Base-by-base conservation (phyloP, 306 rosid species). In the Ochetophila trinervis region DNA sequence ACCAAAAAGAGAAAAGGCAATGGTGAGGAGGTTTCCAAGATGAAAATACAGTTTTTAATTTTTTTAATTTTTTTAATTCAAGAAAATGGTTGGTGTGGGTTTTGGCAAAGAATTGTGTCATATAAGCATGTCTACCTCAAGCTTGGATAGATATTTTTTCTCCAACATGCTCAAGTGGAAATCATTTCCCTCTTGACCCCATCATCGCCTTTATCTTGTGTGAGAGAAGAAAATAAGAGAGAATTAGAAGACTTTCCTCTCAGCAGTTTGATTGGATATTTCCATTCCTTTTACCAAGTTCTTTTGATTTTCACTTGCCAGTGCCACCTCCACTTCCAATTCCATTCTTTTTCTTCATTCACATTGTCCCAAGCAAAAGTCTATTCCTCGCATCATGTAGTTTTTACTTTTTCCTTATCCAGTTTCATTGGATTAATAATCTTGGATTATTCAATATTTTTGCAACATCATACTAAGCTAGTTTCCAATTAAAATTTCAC, bases 101-200 rank as follows among this genome's bases (percentile, higher is more conserved):
- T 59, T 60, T 60, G 69, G 6, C 47, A 23, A 23, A 58, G 42
- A 57, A 66, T 42, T 53, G 48, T 11, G 47, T 22, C 40, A 48
- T 47, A 19, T 32, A 52, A 35, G 63, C 70, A 32, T 57, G 55
- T 40, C 57, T 42, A 50, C 47, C n/a, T 52, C 21, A 53, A 30
- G 74, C 20, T 21, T 24, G 57, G n/a, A 3, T 9, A 72, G 49
- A 32, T 60, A 30, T 40, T 71, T 58, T 51, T 65, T 67, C 62
- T 67, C 71, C 59, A 50, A 57, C 71, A 50, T 49, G 52, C 78
- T 68, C 71, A 17, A 67, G 71, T 78, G 71, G 40, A 72, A 72
- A 78, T 73, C 78, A 78, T 78, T 78, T 16, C 58, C 8, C 60
- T 49, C 47, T 78, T 72, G 75, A 73, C 78, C 67, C 63, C 78